Evolutionary conservation across 768 basidiomycete species (phyloP).

Genomic region (Auriscalpium vulgare): DNA sequence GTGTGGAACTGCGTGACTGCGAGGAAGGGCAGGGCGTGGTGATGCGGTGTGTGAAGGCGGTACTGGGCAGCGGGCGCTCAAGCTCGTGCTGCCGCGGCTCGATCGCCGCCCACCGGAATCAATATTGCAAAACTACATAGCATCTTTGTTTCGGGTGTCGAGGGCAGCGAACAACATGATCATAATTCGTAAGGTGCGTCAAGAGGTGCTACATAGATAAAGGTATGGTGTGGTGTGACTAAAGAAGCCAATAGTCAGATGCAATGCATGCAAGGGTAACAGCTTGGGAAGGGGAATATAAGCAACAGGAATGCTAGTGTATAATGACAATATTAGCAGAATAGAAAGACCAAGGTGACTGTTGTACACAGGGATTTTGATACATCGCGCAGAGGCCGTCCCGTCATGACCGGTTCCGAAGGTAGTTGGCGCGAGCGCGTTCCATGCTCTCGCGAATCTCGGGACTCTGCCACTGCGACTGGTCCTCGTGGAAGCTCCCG

Average conservation of each 20-base stretch:
- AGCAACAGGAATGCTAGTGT: not conserved
- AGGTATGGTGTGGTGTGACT: not conserved
- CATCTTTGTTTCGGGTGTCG: no score
- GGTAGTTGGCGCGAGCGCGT: conserved; percentile 42
- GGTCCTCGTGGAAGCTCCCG: conserved; percentile 35
- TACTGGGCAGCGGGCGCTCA: no score
- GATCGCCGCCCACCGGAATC: no score
- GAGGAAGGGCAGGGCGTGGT: no score
- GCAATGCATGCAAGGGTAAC: not conserved
- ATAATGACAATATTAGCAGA: not conserved
- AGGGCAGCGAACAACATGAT: no score
- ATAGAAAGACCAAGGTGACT: not conserved
- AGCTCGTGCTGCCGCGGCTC: no score
- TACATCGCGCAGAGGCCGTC: not conserved
- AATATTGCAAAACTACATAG: no score
- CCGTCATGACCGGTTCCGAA: conserved; percentile 8
- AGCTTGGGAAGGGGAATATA: not conserved
- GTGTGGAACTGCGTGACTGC: no score
- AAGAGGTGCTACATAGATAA: conserved; percentile 4
- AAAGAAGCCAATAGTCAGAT: no score
- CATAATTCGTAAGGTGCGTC: not conserved
- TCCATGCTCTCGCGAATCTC: conserved; percentile 69
- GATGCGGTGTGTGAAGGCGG: no score
- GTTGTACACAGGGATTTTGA: not conserved
- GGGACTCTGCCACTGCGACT: conserved; percentile 47